Evolutionary conservation across 2,329 filamentous ascomycete genomes (phyloP).

Genomic region (Ciborinia camelliae): DNA sequence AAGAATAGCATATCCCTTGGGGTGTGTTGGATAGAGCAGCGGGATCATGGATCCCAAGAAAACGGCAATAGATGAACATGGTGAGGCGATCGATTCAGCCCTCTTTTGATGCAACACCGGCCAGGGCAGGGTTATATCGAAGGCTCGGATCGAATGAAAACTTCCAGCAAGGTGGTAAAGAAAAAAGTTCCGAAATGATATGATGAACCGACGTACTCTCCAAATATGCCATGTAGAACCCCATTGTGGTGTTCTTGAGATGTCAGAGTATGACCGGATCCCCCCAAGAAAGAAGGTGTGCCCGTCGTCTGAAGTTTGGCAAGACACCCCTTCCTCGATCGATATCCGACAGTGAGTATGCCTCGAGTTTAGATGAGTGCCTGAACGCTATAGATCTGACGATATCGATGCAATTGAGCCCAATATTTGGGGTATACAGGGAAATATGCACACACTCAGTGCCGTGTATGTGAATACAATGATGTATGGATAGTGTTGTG

Average conservation of each 20-base stretch:
- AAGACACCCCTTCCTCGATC: constrained; percentile 26
- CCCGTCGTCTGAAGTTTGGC: constrained; percentile 31
- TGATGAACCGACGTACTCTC: constrained; percentile 37
- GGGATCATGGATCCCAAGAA: constrained; percentile 16
- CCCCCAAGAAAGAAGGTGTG: constrained; percentile 27
- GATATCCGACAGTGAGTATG: constrained; percentile 29
- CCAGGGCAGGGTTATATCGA: constrained; percentile 16
- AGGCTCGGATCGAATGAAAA: constrained; percentile 26
- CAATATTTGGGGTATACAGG: constrained; percentile 46
- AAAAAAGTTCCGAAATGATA: constrained; percentile 26
- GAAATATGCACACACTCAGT: constrained; percentile 38
- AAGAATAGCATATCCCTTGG: constrained; percentile 11
- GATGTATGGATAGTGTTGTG: constrained; percentile 37
- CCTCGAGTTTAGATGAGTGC: constrained; percentile 27
- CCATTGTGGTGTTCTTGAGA: constrained; percentile 46
- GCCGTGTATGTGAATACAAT: constrained; percentile 34
- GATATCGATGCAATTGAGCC: constrained; percentile 52
- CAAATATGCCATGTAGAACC: constrained; percentile 57
- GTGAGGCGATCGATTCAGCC: constrained; percentile 17
- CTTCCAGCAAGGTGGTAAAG: constrained; percentile 26
- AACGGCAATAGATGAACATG: not conserved
- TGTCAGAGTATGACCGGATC: constrained; percentile 26
- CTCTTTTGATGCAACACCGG: constrained; percentile 15
- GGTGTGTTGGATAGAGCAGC: constrained; percentile 1
- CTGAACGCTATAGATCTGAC: constrained; percentile 25